phyloP scores from a whole-genome alignment of 345 rosid species.

The Bretschneidera sinensis region DNA sequence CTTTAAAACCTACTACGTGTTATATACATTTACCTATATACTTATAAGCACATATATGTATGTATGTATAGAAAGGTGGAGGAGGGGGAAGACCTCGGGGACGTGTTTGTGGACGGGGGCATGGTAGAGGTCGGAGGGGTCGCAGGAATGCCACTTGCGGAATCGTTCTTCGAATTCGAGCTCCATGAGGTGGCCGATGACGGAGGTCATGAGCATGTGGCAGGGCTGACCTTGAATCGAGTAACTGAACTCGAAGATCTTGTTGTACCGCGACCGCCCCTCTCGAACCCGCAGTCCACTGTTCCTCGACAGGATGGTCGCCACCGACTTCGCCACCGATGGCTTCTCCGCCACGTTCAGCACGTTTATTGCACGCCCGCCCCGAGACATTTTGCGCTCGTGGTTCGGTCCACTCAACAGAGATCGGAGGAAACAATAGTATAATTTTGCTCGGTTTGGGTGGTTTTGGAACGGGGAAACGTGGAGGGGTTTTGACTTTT shows the following conservation, averaged over 20 bases:
- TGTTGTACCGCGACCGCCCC: conserved; percentile 91
- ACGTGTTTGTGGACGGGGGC: conserved; percentile 79
- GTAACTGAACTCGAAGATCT: conserved; percentile 87
- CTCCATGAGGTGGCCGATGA: conserved; percentile 95
- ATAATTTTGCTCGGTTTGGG: too few relatives aligned
- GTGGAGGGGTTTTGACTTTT: conserved; percentile 11
- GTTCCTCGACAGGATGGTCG: conserved; percentile 63
- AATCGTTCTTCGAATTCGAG: conserved; percentile 84
- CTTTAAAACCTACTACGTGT: too few relatives aligned
- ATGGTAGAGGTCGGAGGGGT: conserved; percentile 76
- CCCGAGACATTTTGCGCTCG: conserved; percentile 43
- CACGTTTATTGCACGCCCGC: conserved; percentile 52
- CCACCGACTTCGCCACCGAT: conserved; percentile 94
- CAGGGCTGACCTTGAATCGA: conserved; percentile 71
- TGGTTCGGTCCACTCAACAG: neutral
- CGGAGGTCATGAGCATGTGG: conserved; percentile 91
- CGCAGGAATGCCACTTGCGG: conserved; percentile 96
- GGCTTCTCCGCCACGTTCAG: conserved; percentile 98
- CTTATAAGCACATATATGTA: neutral
- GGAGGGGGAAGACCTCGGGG: conserved; percentile 51
- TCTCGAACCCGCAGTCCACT: conserved; percentile 65
- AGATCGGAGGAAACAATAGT: too few relatives aligned
- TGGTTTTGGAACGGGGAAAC: too few relatives aligned
- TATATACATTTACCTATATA: too few relatives aligned
- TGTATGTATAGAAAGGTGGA: too few relatives aligned